Percentiles rank a stretch among this genome's conserved stretches.
Evolutionary conservation across 2,329 filamentous ascomycete genomes (phyloP).

Genomic region (Ceratocystis eucalypticola): DNA sequence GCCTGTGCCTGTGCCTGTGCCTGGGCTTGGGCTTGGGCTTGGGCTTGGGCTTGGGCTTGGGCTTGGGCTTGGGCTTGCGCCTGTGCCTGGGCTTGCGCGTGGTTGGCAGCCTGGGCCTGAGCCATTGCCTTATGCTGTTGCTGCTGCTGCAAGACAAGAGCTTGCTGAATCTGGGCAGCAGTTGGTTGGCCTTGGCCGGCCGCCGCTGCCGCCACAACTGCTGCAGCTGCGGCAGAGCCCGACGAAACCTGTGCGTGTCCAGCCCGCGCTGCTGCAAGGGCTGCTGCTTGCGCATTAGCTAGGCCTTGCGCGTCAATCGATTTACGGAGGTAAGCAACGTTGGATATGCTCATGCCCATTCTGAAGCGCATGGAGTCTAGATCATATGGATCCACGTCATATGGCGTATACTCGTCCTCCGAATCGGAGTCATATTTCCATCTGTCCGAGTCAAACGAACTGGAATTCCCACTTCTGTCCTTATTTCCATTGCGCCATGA

Average conservation of each 20-base stretch:
- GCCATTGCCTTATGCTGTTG: conserved; percentile 20
- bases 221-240: conserved; percentile 20
- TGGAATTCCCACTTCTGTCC: conserved; percentile 14
- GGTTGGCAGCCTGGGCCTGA: conserved; percentile 22
- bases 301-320: conserved; percentile 23
- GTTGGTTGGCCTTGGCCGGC: conserved; percentile 1
- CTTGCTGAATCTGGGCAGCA: conserved; percentile 19
- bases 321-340: conserved; percentile 16
- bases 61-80: conserved; percentile 23
- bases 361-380: conserved; percentile 46
- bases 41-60: conserved; percentile 16
- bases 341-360: conserved; percentile 21
- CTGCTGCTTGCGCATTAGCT: conserved; percentile 20
- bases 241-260: conserved; percentile 20
- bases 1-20: not conserved
- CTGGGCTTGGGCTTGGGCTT: conserved; percentile 19
- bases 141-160: conserved; percentile 20
- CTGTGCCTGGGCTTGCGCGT: conserved; percentile 20
- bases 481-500: conserved; percentile 31
- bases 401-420: conserved; percentile 72
- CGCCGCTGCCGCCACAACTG: conserved; percentile 22
- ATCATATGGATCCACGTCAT: conserved; percentile 61
- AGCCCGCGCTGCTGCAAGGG: conserved; percentile 18
- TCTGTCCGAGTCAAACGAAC: conserved; percentile 38
- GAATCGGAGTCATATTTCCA: conserved; percentile 83